Evolutionary conservation across 2,329 filamentous ascomycete genomes (phyloP).

Genomic region (Colletotrichum scovillei): DNA sequence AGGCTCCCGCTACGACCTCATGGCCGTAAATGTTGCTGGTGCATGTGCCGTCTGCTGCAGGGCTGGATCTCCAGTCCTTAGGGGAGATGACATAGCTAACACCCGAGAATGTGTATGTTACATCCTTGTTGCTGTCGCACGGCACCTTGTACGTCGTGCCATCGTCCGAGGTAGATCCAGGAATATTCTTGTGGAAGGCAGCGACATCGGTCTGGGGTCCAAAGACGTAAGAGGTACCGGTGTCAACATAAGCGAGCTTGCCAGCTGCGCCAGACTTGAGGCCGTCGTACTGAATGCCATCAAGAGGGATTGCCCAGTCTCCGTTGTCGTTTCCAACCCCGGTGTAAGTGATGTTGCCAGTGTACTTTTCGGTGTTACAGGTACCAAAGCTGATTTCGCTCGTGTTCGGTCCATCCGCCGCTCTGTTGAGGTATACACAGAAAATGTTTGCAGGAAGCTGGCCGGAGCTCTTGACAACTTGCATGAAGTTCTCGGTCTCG

Average conservation of each 20-base stretch:
- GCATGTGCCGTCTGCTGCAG: constrained; percentile 59
- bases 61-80: constrained; percentile 75
- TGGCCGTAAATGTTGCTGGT: constrained; percentile 81
- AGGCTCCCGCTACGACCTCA: constrained; percentile 73
- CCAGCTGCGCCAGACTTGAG: constrained; percentile 66
- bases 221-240: constrained; percentile 84
- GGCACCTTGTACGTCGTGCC: constrained; percentile 77
- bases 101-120: constrained; percentile 77
- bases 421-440: constrained; percentile 76
- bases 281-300: constrained; percentile 72
- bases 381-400: constrained; percentile 84
- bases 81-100: constrained; percentile 73
- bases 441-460: constrained; percentile 74
- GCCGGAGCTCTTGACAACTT: constrained; percentile 67
- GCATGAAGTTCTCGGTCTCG: constrained; percentile 74
- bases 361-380: constrained; percentile 74
- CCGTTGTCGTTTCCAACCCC: constrained; percentile 60
- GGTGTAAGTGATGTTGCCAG: constrained; percentile 76
- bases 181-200: constrained; percentile 72
- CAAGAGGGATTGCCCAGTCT: constrained; percentile 80
- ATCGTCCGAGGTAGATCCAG: constrained; percentile 67
- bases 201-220: constrained; percentile 75
- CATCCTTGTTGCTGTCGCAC: constrained; percentile 70
- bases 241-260: constrained; percentile 80
- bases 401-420: constrained; percentile 72